Evolutionary conservation across 768 basidiomycete species (phyloP).

Genomic region (Trametes cingulata): DNA sequence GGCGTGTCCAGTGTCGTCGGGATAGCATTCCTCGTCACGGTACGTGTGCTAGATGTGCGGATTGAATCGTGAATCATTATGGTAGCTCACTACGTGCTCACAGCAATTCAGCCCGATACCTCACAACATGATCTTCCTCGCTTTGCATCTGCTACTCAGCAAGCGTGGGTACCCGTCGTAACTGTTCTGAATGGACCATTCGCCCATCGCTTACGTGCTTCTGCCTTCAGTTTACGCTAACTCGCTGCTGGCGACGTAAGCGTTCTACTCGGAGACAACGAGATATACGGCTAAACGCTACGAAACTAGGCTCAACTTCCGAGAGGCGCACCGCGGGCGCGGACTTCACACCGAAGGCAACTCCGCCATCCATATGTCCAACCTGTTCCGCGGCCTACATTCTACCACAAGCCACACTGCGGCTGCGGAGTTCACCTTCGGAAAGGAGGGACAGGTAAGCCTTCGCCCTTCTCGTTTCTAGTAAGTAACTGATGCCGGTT

Average conservation of each 20-base stretch:
- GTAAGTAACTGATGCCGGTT: background rate
- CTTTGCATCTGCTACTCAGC: constrained; percentile 20
- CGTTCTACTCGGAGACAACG: too few relatives aligned
- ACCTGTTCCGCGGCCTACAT: background rate
- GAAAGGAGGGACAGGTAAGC: background rate
- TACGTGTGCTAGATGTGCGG: background rate
- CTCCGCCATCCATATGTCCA: background rate
- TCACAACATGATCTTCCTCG: constrained; percentile 20
- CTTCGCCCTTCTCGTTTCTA: background rate
- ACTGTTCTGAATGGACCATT: too few relatives aligned
- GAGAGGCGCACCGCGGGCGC: constrained; percentile 6
- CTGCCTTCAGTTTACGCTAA: constrained; percentile 15
- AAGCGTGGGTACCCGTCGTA: constrained; percentile 4
- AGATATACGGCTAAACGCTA: too few relatives aligned
- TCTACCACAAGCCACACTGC: background rate
- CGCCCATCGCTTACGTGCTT: background rate
- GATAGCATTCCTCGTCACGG: constrained; percentile 13
- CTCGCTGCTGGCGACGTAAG: constrained; percentile 17
- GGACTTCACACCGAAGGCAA: constrained; percentile 2
- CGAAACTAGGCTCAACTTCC: constrained; percentile 10
- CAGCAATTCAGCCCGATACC: background rate
- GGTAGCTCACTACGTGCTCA: too few relatives aligned
- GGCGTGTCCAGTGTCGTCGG: constrained; percentile 10
- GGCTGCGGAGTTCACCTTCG: background rate
- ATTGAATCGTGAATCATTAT: background rate